Evolutionary conservation across 495 filamentous ascomycete species (phyloP).

Genomic region (Aspergillus mulundensis): DNA sequence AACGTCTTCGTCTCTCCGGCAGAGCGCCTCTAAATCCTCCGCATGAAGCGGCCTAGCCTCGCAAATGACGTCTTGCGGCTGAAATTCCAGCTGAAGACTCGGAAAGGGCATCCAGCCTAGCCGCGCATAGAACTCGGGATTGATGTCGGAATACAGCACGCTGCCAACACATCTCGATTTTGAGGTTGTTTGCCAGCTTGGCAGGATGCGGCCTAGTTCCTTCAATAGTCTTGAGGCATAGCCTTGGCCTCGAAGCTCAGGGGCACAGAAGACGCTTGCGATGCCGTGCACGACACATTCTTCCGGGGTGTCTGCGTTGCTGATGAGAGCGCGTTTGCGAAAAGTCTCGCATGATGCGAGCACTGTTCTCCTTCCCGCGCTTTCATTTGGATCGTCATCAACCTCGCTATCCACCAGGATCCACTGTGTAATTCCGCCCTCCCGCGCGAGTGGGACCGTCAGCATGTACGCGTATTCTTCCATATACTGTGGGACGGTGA

Average conservation of each 20-base stretch:
- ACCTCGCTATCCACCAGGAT: not conserved
- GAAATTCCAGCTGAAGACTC: not conserved
- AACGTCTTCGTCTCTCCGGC: not conserved
- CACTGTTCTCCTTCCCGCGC: not conserved
- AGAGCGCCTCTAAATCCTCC: not conserved
- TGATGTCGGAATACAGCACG: conserved; percentile 5
- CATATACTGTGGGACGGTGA: not conserved
- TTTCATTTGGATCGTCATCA: too few species aligned
- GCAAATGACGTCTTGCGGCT: not conserved
- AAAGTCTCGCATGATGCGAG: conserved; percentile 9
- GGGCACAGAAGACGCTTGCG: conserved; percentile 3
- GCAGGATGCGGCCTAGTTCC: not conserved
- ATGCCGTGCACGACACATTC: not conserved
- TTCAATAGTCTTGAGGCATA: conserved; percentile 2
- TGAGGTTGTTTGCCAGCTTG: not conserved
- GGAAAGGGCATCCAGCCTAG: conserved; percentile 1
- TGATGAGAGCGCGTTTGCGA: not conserved
- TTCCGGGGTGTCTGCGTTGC: not conserved
- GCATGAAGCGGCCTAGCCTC: not conserved
- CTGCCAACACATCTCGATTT: not conserved
- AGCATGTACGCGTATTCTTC: conserved; percentile 2
- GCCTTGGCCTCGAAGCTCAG: not conserved
- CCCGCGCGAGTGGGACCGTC: not conserved
- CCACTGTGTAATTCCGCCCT: conserved; percentile 4
- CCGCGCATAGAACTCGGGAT: not conserved